Percentiles rank a stretch among this genome's conserved stretches.
These are phyloP conservation scores for Penicillium bovifimosum DNA, from an alignment of 495 filamentous ascomycete species.

Conservation along the genomic window DNA sequence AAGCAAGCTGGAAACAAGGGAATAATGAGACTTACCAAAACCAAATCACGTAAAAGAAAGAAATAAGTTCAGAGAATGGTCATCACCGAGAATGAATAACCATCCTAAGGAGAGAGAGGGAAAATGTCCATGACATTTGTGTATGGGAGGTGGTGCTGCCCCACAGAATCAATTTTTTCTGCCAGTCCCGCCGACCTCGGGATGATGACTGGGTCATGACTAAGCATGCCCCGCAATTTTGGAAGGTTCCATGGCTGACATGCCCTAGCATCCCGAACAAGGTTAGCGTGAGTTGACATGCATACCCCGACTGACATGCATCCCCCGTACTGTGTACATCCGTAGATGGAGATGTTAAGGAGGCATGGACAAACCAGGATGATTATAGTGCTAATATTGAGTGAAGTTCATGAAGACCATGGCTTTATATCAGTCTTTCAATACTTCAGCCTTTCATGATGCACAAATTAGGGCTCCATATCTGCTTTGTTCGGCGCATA, in stretches of 20 bases:
- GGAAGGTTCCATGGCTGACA: not conserved
- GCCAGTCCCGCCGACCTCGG: not conserved
- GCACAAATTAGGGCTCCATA: too few species aligned
- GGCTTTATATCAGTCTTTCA: constrained; percentile 1
- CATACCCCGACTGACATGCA: too few species aligned
- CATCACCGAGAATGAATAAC: constrained; percentile 6
- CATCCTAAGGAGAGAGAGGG: constrained; percentile 3
- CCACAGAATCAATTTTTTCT: constrained; percentile 5
- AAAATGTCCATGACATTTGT: constrained; percentile 8
- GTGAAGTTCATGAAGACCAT: not conserved
- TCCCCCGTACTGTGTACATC: too few species aligned
- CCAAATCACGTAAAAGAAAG: constrained; percentile 7
- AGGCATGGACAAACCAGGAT: not conserved
- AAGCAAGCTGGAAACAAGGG: not conserved
- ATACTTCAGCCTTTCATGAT: not conserved
- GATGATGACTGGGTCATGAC: not conserved
- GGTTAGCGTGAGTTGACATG: not conserved
- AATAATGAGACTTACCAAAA: constrained; percentile 16
- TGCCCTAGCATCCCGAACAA: not conserved
- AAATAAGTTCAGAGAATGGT: constrained; percentile 4
- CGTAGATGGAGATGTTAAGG: not conserved
- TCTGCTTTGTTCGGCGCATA: not conserved
- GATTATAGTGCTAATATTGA: not conserved
- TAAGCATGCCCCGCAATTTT: not conserved
- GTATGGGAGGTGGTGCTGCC: not conserved